Evolutionary conservation across 305 asterid species (phyloP).

Genomic region (Plantago lanceolata): DNA sequence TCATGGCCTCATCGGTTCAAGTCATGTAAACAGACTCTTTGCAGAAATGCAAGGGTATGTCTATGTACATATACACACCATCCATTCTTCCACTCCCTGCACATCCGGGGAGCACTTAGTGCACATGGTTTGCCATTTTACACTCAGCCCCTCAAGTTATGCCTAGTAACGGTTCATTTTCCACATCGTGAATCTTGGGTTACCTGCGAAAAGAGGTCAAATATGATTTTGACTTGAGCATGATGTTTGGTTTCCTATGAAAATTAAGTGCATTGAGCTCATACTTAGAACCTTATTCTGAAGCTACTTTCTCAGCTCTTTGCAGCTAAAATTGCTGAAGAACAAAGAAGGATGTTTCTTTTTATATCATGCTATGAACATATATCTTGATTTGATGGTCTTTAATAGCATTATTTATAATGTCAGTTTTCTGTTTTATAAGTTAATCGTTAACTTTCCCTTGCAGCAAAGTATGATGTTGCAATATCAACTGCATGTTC

Average conservation of each 20-base stretch:
- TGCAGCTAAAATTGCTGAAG: conserved; percentile 15
- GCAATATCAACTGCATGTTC: conserved; percentile 96
- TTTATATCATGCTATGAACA: background rate
- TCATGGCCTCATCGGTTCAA: too few relatives aligned
- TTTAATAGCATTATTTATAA: conserved; percentile 8
- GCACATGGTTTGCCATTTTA: too few relatives aligned
- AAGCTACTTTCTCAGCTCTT: conserved; percentile 1
- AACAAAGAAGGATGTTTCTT: conserved; percentile 1
- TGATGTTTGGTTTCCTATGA: background rate
- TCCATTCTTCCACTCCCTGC: too few relatives aligned
- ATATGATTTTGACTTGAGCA: background rate
- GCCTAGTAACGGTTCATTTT: too few relatives aligned
- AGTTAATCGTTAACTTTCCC: conserved; percentile 13
- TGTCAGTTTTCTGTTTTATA: conserved; percentile 10
- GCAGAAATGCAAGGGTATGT: too few relatives aligned
- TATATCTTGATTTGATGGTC: background rate
- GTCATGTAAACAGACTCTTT: too few relatives aligned
- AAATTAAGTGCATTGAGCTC: background rate
- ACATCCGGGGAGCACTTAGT: too few relatives aligned
- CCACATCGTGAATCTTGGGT: too few relatives aligned
- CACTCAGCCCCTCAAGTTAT: too few relatives aligned
- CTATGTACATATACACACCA: too few relatives aligned
- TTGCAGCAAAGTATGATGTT: conserved; percentile 83
- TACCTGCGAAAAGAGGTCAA: too few relatives aligned
- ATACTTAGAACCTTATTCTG: background rate